phyloP scores from a whole-genome alignment of 1,284 basidiomycete species.

The Taiwanofungus camphoratus region DNA sequence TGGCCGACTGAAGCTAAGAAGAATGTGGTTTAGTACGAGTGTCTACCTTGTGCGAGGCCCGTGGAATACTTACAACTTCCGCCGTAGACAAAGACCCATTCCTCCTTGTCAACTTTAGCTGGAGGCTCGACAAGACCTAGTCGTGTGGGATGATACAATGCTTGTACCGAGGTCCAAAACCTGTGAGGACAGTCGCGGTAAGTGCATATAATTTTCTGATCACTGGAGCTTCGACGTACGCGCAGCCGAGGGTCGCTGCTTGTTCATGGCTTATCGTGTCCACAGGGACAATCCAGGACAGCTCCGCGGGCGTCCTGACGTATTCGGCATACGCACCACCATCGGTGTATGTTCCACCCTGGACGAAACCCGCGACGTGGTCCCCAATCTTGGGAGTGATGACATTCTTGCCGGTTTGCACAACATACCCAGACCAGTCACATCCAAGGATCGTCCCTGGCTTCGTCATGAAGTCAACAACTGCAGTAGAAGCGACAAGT shows the following conservation, averaged over 20 bases:
- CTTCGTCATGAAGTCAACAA: conserved; percentile 10
- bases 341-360: conserved; percentile 20
- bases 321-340: conserved; percentile 38
- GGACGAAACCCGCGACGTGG: conserved; percentile 22
- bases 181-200: no score
- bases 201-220: no score
- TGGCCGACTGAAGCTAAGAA: conserved; percentile 33
- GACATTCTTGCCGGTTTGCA: conserved; percentile 20
- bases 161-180: conserved; percentile 32
- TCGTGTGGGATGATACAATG: conserved; percentile 24
- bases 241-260: conserved; percentile 35
- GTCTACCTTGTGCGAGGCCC: neutral
- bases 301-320: conserved; percentile 26
- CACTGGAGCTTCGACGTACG: conserved; percentile 17
- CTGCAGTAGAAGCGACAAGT: conserved; percentile 3
- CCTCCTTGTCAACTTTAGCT: conserved; percentile 10
- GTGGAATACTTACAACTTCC: conserved; percentile 24
- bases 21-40: neutral
- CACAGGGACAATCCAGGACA: conserved; percentile 30
- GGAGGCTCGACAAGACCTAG: conserved; percentile 24
- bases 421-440: conserved; percentile 23
- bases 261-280: conserved; percentile 27
- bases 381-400: conserved; percentile 17
- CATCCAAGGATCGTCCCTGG: conserved; percentile 21
- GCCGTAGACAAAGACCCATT: conserved; percentile 29